Base-by-base conservation (phyloP, 2,329 filamentous ascomycete species). In the Diaporthe amygdali region DNA sequence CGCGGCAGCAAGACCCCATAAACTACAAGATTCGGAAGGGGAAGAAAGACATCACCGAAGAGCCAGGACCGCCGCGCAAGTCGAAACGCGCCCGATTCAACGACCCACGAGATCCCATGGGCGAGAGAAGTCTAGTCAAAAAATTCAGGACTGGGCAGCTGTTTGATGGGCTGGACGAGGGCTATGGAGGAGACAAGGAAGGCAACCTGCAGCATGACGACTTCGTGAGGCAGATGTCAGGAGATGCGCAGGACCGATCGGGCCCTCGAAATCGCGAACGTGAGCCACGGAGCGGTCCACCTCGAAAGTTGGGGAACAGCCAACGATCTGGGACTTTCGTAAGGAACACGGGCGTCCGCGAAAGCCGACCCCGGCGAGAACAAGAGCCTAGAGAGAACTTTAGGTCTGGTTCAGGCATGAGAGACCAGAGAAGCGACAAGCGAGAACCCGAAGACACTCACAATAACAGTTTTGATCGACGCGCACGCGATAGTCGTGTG, bases 111-210 rank as follows among this genome's bases (percentile, higher is more conserved):
- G 82, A 79, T 22, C 73, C 76, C 1, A 89, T 89, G 76, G 89
- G 88, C 22, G 88, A 88, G 79, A 84, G 80, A 55, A 91, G 89
- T 74, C 72, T 89, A 20, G 88, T 90, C 2, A 89, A 88, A 68
- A 81, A 86, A 75, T 76, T 88, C 71, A 88, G 88, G 75, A 81
- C 84, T 66, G 87, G 86, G 2, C 72, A 77, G 25, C 73, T 86
- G 37, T 78, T 80, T 56, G 78, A 82, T 3, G 76, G 81, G 30
- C 14, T 81, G 27, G 17, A 66, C 8, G 49, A 67, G 25, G 66
- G 66, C 17, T 27, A 51, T n/a, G 32, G 30, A 49, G 52, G 46
- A 14, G 25, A 8, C 17, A 66, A 70, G 17, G 59, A 64, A 22
- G 39, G 75, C 54, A 51, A 69, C 41, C n/a, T 72, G 15, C 72